These are phyloP conservation scores for Solanum corneliomulleri DNA, from an alignment of 257 asterid genomes.

Conservation along the genomic window DNA sequence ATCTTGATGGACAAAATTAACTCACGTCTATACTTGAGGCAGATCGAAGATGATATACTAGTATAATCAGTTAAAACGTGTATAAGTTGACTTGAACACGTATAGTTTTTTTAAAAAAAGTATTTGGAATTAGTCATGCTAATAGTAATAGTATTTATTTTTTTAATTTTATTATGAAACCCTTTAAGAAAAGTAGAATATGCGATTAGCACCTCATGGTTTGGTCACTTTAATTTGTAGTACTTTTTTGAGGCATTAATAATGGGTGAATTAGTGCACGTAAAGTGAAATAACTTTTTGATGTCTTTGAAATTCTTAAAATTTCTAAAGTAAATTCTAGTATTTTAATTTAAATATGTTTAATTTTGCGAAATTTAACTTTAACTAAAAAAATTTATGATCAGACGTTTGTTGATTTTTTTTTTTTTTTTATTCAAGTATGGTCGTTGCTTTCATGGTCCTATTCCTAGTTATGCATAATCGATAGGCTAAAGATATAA, in stretches of 20 bases:
- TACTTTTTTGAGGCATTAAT: neutral
- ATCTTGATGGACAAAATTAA: neutral
- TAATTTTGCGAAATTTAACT: too few species aligned
- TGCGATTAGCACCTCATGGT: neutral
- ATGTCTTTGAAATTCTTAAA: too few species aligned
- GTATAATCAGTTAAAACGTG: neutral
- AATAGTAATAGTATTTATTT: neutral
- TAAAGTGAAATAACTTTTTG: neutral
- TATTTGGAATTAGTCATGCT: neutral
- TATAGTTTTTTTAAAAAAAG: neutral
- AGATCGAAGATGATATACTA: neutral
- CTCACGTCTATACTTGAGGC: fast-evolving
- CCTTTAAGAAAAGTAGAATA: neutral
- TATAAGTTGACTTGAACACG: neutral
- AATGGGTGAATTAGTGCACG: neutral
- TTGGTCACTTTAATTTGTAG: neutral
- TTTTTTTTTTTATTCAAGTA: neutral
- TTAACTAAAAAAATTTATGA: too few species aligned
- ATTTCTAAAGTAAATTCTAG: too few species aligned
- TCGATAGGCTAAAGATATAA: neutral
- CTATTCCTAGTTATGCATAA: neutral
- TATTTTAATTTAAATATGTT: too few species aligned
- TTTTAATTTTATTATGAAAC: neutral
- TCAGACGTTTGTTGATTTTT: too few species aligned
- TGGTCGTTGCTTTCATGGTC: neutral